Percentiles rank a stretch among this genome's conserved stretches.
phyloP scores from a whole-genome alignment of 495 filamentous ascomycete genomes.

The Penicillium nucicola region DNA sequence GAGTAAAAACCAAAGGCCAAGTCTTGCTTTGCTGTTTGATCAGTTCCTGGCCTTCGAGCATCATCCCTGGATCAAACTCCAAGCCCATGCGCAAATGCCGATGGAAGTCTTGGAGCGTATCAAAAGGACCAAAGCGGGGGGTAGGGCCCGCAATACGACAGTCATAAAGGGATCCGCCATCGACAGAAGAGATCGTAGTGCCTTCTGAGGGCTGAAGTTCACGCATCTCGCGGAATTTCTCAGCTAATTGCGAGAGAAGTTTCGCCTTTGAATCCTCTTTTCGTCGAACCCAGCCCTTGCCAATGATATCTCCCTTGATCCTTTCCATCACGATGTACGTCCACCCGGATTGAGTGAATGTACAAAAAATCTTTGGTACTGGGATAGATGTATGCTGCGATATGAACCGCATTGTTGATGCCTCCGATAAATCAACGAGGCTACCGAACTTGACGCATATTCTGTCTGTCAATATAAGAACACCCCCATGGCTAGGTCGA shows the following conservation, averaged over 20 bases:
- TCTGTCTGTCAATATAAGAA: too few relatives aligned
- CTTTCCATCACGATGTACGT: conserved; percentile 53
- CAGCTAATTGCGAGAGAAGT: conserved; percentile 42
- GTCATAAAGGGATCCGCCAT: conserved; percentile 42
- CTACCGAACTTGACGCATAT: too few relatives aligned
- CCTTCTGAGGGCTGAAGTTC: conserved; percentile 31
- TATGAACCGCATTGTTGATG: too few relatives aligned
- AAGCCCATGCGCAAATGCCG: conserved; percentile 36
- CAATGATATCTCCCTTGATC: conserved; percentile 43
- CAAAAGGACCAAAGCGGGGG: conserved; percentile 41
- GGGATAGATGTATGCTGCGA: too few relatives aligned
- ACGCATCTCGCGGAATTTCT: conserved; percentile 40
- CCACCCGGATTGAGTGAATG: conserved; percentile 37
- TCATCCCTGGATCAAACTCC: conserved; percentile 28
- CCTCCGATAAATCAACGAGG: too few relatives aligned
- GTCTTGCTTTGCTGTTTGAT: conserved; percentile 31
- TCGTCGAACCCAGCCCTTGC: conserved; percentile 24
- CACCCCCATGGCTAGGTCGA: too few relatives aligned
- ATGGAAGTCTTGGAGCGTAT: conserved; percentile 41
- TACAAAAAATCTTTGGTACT: too few relatives aligned
- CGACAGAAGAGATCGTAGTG: conserved; percentile 33
- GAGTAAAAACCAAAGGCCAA: conserved; percentile 37
- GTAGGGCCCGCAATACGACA: conserved; percentile 27
- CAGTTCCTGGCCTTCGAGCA: conserved; percentile 33
- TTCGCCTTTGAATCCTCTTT: conserved; percentile 38